Base-by-base conservation (phyloP, 2,329 filamentous ascomycete species). In the Xylaria arbuscula region DNA sequence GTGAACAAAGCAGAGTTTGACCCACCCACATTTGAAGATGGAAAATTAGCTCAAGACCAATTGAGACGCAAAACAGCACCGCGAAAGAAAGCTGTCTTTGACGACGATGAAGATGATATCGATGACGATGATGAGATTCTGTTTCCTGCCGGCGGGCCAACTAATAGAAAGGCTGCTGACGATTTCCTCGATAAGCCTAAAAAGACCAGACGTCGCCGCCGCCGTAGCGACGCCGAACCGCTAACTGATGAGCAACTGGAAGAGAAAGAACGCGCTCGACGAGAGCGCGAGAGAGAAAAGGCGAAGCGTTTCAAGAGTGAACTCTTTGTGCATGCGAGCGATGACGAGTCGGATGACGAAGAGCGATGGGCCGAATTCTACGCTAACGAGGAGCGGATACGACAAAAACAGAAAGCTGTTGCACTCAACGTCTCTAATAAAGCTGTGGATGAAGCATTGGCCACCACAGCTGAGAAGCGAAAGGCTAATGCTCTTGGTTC, bases 301-400 rank as follows among this genome's bases (percentile, higher is more conserved):
- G 86, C 89, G 57, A 84, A 85, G 38, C 92, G 91, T 77, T 92
- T 96, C 81, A 98, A 98, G 84, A 97, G 92, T 75, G 90, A 90
- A 28, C 81, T 95, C 47, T 95, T 90, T 75, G 92, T 99, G 59
- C 88, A 91, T 66, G 90, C 91, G 45, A 93, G 92, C 72, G 96
- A 98, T 77, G 96, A 98, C 62, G 94, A 97, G 73, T 90, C 87
- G n/a, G 93, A 97, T 75, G 89, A 87, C 40, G 93, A 94, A 17
- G 84, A 85, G 58, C 80, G 83, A 78, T 78, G 76, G 76, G 70
- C 74, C 24, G 89, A 87, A 22, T 98, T 98, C 80, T 98, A 95
- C 80, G 89, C 86, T 2, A 85, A 88, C 17, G 94, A 98, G 80
- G 89, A 90, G 78, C 80, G 79, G 17, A 84, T 91, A 68, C 84